Evolutionary conservation across 2,329 filamentous ascomycete genomes (phyloP).

Genomic region (Aspergillus hiratsukae): DNA sequence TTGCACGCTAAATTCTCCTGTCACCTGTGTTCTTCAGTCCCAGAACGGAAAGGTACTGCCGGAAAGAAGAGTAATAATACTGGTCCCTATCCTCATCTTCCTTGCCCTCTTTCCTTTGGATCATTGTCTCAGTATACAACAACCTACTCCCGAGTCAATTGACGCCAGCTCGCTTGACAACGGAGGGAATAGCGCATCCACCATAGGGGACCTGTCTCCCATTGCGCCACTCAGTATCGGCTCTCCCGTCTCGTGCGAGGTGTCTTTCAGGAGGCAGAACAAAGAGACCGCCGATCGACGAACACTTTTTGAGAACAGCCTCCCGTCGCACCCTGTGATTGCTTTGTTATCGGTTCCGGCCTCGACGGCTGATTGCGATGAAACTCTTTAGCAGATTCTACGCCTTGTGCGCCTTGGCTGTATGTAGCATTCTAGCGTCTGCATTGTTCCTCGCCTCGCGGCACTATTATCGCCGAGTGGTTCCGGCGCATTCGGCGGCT

Average conservation of each 20-base stretch:
- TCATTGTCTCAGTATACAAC: neutral
- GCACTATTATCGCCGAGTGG: constrained; percentile 17
- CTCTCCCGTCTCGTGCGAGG: neutral
- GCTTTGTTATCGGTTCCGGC: constrained; percentile 8
- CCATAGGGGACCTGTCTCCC: neutral
- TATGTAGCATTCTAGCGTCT: constrained; percentile 26
- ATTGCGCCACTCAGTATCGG: neutral
- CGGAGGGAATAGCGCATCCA: neutral
- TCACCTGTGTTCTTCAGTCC: neutral
- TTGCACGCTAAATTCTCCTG: neutral
- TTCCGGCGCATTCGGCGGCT: constrained; percentile 12
- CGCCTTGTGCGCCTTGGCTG: constrained; percentile 25
- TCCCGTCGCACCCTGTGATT: neutral
- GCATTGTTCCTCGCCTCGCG: constrained; percentile 25
- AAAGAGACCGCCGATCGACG: constrained; percentile 5
- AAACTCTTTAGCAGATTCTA: constrained; percentile 30
- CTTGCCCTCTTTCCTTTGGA: neutral
- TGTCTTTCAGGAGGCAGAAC: neutral
- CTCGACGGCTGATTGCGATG: constrained; percentile 11
- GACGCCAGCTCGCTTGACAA: neutral
- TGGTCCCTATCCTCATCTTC: neutral
- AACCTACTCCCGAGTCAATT: neutral
- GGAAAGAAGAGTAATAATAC: neutral
- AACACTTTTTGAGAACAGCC: neutral
- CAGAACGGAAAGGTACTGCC: neutral